A percentile compares a stretch with the other conserved stretches of the same genome.
phyloP scores from a whole-genome alignment of 2,329 filamentous ascomycete genomes.

The Aureobasidium lini region DNA sequence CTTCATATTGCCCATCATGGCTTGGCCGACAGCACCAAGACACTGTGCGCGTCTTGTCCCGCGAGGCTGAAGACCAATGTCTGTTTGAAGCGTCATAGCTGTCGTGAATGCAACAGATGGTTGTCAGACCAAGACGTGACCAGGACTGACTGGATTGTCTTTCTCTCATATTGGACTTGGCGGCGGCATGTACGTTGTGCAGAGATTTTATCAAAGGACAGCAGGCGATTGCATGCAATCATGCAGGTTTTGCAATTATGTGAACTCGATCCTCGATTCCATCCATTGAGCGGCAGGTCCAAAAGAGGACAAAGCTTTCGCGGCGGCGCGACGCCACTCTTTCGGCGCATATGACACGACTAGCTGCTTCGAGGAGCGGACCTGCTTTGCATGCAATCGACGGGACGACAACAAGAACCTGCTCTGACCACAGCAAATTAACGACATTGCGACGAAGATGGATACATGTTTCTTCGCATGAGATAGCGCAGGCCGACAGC shows the following conservation, averaged over 20 bases:
- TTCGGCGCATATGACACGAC: neutral
- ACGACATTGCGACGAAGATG: neutral
- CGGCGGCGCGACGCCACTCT: neutral
- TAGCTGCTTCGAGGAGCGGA: neutral
- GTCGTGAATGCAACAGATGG: too few species aligned
- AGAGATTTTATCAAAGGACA: neutral
- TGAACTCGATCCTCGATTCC: neutral
- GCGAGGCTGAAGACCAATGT: too few species aligned
- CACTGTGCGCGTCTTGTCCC: too few species aligned
- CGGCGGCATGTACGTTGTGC: neutral
- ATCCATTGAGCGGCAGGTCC: neutral
- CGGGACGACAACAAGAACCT: too few species aligned
- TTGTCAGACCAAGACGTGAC: neutral
- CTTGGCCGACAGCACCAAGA: too few species aligned
- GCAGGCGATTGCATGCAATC: neutral
- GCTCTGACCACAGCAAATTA: neutral
- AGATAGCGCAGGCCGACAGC: neutral
- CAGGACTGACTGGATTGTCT: neutral
- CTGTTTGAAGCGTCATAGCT: too few species aligned
- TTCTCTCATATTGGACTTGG: neutral
- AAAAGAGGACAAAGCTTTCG: neutral
- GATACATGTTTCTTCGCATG: neutral
- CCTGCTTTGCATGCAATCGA: neutral
- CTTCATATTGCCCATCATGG: too few species aligned
- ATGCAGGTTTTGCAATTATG: neutral